A percentile compares a stretch with the other conserved stretches of the same genome.
phyloP scores from a whole-genome alignment of 2,329 filamentous ascomycete genomes.

The Aspergillus flavus region DNA sequence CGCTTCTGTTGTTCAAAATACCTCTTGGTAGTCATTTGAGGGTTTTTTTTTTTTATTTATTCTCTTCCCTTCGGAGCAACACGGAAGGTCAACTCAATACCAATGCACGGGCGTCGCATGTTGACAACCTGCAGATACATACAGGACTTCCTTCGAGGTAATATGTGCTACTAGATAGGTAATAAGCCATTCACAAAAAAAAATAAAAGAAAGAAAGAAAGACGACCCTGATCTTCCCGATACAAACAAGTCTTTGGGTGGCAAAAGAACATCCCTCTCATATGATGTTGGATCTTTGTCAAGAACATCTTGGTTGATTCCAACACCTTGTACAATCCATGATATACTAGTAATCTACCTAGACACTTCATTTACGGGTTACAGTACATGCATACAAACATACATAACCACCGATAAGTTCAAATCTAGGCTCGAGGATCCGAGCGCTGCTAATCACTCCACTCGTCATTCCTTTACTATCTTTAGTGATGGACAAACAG shows the following conservation, averaged over 20 bases:
- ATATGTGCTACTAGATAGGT: background rate
- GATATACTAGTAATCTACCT: no score
- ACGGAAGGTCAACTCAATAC: background rate
- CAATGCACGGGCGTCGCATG: background rate
- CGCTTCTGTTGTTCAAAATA: background rate
- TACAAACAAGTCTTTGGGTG: background rate
- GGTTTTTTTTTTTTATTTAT: background rate
- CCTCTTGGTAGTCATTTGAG: background rate
- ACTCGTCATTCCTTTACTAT: background rate
- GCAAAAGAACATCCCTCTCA: background rate
- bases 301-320: background rate
- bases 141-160: background rate
- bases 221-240: background rate
- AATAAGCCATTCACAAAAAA: background rate
- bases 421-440: conserved; percentile 1
- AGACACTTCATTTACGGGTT: background rate
- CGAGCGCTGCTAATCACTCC: background rate
- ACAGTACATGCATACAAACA: background rate
- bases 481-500: background rate
- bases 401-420: background rate
- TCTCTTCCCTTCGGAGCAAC: background rate
- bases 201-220: background rate
- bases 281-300: background rate
- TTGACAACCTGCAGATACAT: background rate
- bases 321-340: background rate